Evolutionary conservation across 2,329 filamentous ascomycete genomes (phyloP).

Genomic region (Clonostachys rosea): DNA sequence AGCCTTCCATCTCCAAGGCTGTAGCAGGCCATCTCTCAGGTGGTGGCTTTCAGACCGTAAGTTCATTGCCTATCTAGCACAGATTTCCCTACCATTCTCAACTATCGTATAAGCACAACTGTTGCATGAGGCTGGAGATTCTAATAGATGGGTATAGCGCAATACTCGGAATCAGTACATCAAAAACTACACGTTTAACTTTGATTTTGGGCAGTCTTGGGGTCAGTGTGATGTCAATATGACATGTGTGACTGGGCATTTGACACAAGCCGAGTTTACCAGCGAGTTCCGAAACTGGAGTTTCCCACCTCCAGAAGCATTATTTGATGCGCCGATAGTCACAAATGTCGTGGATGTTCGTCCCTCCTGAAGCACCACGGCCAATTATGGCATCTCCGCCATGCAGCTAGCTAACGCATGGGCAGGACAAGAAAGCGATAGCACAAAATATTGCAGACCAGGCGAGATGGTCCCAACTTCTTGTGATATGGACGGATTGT

Average conservation of each 20-base stretch:
- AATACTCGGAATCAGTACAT: slow-evolving; percentile 71
- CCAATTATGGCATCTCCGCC: background rate
- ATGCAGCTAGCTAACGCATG: background rate
- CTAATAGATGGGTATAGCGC: slow-evolving; percentile 38
- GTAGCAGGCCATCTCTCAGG: slow-evolving; percentile 88
- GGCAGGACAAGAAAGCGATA: slow-evolving; percentile 71
- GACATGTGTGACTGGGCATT: slow-evolving; percentile 88
- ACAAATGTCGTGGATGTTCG: slow-evolving; percentile 43
- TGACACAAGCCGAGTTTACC: slow-evolving; percentile 77
- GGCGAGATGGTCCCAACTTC: slow-evolving; percentile 64
- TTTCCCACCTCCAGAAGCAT: slow-evolving; percentile 68
- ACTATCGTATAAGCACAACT: too few species aligned
- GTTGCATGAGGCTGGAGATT: background rate
- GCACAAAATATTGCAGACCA: slow-evolving; percentile 81
- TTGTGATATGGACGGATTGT: slow-evolving; percentile 99
- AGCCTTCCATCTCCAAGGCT: slow-evolving; percentile 93
- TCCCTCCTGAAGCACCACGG: background rate
- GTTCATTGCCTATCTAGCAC: slow-evolving; percentile 19
- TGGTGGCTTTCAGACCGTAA: slow-evolving; percentile 64
- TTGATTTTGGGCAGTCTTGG: slow-evolving; percentile 78
- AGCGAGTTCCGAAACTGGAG: slow-evolving; percentile 73
- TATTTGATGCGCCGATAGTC: slow-evolving; percentile 78
- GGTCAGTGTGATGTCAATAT: slow-evolving; percentile 82
- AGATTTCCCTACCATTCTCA: background rate
- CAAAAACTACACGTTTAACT: slow-evolving; percentile 92